phyloP scores from a whole-genome alignment of 352 stramenopile species.

The Globisporangium camurandrum region DNA sequence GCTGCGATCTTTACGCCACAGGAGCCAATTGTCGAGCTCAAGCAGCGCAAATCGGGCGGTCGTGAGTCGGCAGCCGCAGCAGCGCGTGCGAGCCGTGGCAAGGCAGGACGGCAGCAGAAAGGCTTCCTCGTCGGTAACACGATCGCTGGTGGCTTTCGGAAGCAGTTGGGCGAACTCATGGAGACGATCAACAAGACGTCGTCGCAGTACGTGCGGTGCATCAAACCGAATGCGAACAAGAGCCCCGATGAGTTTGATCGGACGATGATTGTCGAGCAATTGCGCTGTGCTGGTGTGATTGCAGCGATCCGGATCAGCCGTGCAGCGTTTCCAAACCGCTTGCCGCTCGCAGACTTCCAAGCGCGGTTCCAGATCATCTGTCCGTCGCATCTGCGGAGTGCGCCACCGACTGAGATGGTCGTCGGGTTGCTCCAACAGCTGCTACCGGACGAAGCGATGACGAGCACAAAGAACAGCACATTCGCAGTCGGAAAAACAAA shows the following conservation, averaged over 20 bases:
- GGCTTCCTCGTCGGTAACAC: slow-evolving; percentile 80
- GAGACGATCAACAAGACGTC: slow-evolving; percentile 85
- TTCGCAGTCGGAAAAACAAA: slow-evolving; percentile 77
- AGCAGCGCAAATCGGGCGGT: slow-evolving; percentile 15
- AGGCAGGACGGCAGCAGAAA: slow-evolving; percentile 46
- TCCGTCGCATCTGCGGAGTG: slow-evolving; percentile 50
- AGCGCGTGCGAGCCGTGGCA: slow-evolving; percentile 28
- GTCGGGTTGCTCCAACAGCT: slow-evolving; percentile 68
- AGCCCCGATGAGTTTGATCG: slow-evolving; percentile 78
- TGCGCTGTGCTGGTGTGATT: slow-evolving; percentile 86
- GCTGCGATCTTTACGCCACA: slow-evolving; percentile 53
- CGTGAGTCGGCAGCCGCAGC: slow-evolving; percentile 11
- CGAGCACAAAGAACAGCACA: slow-evolving; percentile 66
- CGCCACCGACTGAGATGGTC: slow-evolving; percentile 54
- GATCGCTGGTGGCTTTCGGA: slow-evolving; percentile 79
- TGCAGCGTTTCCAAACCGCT: slow-evolving; percentile 86
- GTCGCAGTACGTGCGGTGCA: slow-evolving; percentile 85
- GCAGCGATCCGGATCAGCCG: slow-evolving; percentile 86
- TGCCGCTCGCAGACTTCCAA: slow-evolving; percentile 83
- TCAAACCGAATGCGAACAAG: slow-evolving; percentile 90
- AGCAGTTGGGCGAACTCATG: slow-evolving; percentile 81
- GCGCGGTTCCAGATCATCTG: slow-evolving; percentile 82
- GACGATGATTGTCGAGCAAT: slow-evolving; percentile 83
- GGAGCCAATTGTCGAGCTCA: slow-evolving; percentile 13
- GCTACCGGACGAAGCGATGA: slow-evolving; percentile 44